Evolutionary conservation across 257 asterid genomes (phyloP).

Genomic region (Solanum pennellii): DNA sequence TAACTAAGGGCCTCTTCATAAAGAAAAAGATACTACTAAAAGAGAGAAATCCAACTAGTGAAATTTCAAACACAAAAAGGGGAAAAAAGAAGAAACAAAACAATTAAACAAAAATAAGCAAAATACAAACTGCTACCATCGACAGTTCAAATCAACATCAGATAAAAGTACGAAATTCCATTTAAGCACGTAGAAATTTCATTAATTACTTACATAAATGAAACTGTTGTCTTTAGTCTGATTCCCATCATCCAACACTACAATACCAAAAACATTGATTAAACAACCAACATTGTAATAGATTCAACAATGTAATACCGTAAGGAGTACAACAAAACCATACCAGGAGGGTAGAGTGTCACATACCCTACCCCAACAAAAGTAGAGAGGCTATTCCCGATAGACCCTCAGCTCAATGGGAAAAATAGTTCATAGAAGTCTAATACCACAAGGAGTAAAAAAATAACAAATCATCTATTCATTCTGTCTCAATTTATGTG

Average conservation of each 20-base stretch:
- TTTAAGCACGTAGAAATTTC: not conserved
- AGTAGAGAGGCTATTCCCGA: not conserved
- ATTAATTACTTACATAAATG: conserved; percentile 64
- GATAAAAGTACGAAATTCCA: not conserved
- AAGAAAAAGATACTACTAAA: not conserved
- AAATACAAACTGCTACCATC: not conserved
- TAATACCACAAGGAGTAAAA: not conserved
- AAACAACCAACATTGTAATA: not conserved
- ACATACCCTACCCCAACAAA: not conserved
- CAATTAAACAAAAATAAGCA: not conserved
- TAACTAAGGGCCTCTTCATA: not conserved
- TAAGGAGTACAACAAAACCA: not conserved
- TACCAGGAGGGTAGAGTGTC: not conserved
- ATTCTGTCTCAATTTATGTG: not conserved
- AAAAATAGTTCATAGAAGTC: not conserved
- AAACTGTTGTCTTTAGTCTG: conserved; percentile 83
- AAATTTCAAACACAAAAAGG: not conserved
- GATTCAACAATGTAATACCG: not conserved
- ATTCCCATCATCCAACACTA: conserved; percentile 86
- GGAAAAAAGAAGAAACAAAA: not conserved
- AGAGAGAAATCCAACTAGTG: not conserved
- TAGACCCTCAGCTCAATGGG: not conserved
- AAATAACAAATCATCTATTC: not conserved
- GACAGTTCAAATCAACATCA: not conserved
- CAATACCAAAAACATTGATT: conserved; percentile 13